Evolutionary conservation across 106 monocot genomes (phyloP).

Genomic region (Vanilla planifolia): DNA sequence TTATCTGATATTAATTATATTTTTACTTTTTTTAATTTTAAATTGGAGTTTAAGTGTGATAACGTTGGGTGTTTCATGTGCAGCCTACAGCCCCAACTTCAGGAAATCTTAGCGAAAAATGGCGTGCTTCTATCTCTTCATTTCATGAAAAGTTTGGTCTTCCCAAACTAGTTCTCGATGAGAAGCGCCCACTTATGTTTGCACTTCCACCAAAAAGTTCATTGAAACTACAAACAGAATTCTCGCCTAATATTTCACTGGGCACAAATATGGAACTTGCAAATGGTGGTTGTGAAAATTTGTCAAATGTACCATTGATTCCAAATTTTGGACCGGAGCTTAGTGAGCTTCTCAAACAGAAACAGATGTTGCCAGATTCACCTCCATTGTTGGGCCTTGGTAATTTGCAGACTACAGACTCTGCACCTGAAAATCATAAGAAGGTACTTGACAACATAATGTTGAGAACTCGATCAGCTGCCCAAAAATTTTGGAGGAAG

Average conservation of each 20-base stretch:
- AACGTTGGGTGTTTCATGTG: slow-evolving; percentile 16
- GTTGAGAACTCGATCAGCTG: slow-evolving; percentile 50
- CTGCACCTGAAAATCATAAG: slow-evolving; percentile 73
- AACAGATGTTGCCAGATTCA: slow-evolving; percentile 35
- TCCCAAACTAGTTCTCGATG: slow-evolving; percentile 41
- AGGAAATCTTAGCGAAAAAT: slow-evolving; percentile 24
- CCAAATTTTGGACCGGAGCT: slow-evolving; percentile 47
- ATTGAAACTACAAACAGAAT: slow-evolving; percentile 32
- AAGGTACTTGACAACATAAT: slow-evolving; percentile 84
- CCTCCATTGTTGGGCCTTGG: slow-evolving; percentile 46
- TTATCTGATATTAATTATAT: background rate
- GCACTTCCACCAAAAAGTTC: slow-evolving; percentile 29
- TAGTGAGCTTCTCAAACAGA: slow-evolving; percentile 45
- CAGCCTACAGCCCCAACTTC: slow-evolving; percentile 34
- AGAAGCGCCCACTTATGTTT: slow-evolving; percentile 21
- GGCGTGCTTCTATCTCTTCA: slow-evolving; percentile 38
- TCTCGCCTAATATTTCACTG: slow-evolving; percentile 50
- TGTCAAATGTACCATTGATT: slow-evolving; percentile 42
- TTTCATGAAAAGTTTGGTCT: slow-evolving; percentile 62
- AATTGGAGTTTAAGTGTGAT: slow-evolving; percentile 3
- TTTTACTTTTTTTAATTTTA: background rate
- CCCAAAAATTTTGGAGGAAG: slow-evolving; percentile 50
- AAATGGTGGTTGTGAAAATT: slow-evolving; percentile 19
- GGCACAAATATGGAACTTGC: slow-evolving; percentile 31
- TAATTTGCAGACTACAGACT: slow-evolving; percentile 22